A percentile compares a stretch with the other conserved stretches of the same genome.
Conservation (phyloP, 192 early-diverging fungal genomes). For the Entomortierella chlamydospora region DNA sequence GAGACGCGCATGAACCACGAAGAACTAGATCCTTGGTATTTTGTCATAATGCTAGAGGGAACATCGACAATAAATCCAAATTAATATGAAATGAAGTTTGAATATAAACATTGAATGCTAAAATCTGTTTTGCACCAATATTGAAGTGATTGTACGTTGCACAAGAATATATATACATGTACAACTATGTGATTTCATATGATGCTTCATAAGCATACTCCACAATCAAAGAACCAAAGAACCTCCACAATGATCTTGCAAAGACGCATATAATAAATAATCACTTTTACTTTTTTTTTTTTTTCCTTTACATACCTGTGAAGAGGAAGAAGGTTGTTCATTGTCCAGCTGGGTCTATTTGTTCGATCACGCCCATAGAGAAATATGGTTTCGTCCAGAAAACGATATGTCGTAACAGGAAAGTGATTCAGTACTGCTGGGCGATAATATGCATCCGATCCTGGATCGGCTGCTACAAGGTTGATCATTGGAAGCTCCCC, state of each 20-base stretch:
- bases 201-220: background rate
- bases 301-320: constrained; percentile 44
- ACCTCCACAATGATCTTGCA: too few species aligned
- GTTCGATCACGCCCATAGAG: constrained; percentile 41
- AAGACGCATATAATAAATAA: background rate
- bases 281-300: background rate
- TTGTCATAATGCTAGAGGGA: constrained; percentile 23
- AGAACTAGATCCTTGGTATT: constrained; percentile 25
- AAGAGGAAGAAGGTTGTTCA: constrained; percentile 46
- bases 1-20: constrained; percentile 53
- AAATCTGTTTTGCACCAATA: background rate
- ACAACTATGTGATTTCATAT: background rate
- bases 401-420: constrained; percentile 29
- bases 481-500: constrained; percentile 34
- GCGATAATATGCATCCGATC: constrained; percentile 41
- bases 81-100: too few species aligned
- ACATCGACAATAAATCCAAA: background rate
- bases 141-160: too few species aligned
- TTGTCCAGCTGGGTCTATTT: constrained; percentile 30
- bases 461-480: constrained; percentile 38
- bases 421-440: constrained; percentile 28
- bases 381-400: constrained; percentile 46
- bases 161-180: too few species aligned
- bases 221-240: background rate
- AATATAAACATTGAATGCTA: too few species aligned